Base-by-base conservation (phyloP, 2,329 filamentous ascomycete species). In the Cercospora janseana region DNA sequence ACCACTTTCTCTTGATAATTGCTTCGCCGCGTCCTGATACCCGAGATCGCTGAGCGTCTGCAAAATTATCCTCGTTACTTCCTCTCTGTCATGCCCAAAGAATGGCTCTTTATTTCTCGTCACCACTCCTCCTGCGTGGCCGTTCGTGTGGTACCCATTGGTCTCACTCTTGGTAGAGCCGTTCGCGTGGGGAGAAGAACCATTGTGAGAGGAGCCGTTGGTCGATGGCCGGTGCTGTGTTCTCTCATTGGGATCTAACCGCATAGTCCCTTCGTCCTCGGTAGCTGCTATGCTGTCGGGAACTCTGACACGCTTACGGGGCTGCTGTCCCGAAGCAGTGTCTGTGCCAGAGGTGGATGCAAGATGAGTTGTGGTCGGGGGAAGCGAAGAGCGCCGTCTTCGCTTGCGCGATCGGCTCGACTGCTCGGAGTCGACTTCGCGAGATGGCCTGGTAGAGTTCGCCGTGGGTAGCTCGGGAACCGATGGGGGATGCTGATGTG, bases 1-100 rank as follows among this genome's bases (percentile, higher is more conserved):
- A 1, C 90, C 91, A 65, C 92, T 97, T 69, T 94, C 88, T 54
- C 79, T 78, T 63, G 82, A 86, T 50, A 98, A 75, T 54, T 79
- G 82, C 35, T 81, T 77, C 18, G 93, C 92, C 9, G 92, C 87
- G 9, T 77, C 75, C 52, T 83, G 77, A 66, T 97, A 96, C 2
- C 93, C 93, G 73, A 98, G 78, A 67, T 96, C 92, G 18, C 83
- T 81, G 57, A 98, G 73, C 27, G 90, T 87, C 70, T 98, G 93
- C 63, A 98, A 93, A 62, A 98, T 72, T 57, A 97, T 86, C 46
- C 93, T 79, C 4, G 92, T 95, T 35, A 97, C 86, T 72, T 98
- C 92, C 74, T 95, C 90, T 66, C 89, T 82, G 66, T 93, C 82
- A 66, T 97, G 92, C 13, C 90, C 91, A 64, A 83, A 86, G 68